phyloP scores from a whole-genome alignment of 257 asterid species.

The Nicotiana tomentosiformis region DNA sequence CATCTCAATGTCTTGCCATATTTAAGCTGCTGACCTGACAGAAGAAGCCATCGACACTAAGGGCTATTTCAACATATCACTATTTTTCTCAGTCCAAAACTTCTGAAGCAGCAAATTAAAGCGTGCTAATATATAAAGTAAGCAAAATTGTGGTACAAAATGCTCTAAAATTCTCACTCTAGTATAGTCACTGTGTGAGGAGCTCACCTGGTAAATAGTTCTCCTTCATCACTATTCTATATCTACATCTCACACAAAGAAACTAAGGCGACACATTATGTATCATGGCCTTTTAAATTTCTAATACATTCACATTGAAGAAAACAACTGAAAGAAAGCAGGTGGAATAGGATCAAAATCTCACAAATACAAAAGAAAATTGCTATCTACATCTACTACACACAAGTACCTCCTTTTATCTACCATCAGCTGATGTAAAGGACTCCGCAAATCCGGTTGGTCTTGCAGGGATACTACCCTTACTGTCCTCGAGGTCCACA shows the following conservation, averaged over 20 bases:
- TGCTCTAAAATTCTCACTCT: background rate
- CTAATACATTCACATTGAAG: background rate
- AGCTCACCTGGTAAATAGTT: background rate
- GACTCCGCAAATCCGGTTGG: conserved; percentile 92
- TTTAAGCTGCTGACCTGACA: background rate
- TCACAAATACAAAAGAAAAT: background rate
- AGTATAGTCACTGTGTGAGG: background rate
- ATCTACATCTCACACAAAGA: conserved; percentile 15
- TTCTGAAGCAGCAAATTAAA: background rate
- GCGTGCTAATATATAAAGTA: background rate
- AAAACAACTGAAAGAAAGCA: background rate
- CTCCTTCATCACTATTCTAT: background rate
- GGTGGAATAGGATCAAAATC: background rate
- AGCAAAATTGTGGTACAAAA: background rate
- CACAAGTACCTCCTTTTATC: conserved; percentile 27
- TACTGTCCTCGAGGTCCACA: conserved; percentile 70
- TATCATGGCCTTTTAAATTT: background rate
- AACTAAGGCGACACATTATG: background rate
- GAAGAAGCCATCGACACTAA: background rate
- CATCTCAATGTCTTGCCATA: background rate
- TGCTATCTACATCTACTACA: conserved; percentile 9
- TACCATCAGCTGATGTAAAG: conserved; percentile 79
- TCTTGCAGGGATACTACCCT: conserved; percentile 78
- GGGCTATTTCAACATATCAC: background rate
- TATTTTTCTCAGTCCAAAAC: background rate